Evolutionary conservation across 352 stramenopile genomes (phyloP).

Genomic region (Globisporangium nunn): DNA sequence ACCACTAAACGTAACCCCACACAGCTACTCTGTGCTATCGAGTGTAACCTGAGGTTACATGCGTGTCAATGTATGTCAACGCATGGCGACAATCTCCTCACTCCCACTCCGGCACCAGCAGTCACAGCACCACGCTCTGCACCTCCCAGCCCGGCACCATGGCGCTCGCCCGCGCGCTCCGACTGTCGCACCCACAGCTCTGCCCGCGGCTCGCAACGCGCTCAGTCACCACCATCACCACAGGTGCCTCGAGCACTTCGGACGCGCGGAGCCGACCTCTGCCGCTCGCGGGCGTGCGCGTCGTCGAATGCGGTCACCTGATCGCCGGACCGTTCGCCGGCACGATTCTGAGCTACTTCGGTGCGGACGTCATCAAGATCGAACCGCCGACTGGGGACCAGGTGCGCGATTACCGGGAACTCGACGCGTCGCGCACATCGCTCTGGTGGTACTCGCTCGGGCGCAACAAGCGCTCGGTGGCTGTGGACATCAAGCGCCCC

Average conservation of each 20-base stretch:
- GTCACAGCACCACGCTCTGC: no score
- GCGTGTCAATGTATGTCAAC: no score
- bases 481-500: conserved; percentile 73
- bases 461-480: conserved; percentile 83
- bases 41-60: no score
- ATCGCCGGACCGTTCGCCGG: conserved; percentile 76
- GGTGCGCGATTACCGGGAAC: conserved; percentile 68
- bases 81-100: no score
- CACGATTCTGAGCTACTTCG: conserved; percentile 86
- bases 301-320: conserved; percentile 76
- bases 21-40: neutral
- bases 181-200: no score
- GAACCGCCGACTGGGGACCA: conserved; percentile 82
- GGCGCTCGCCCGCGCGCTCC: no score
- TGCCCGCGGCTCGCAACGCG: neutral
- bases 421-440: conserved; percentile 70
- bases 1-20: neutral
- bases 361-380: conserved; percentile 88
- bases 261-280: conserved; percentile 9
- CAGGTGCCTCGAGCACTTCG: neutral
- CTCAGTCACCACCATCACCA: conserved; percentile 11
- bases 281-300: conserved; percentile 62
- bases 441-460: conserved; percentile 87
- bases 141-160: no score
- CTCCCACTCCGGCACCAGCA: no score